Conservation (phyloP, 257 asterid genomes). For the Solanum commersonii region DNA sequence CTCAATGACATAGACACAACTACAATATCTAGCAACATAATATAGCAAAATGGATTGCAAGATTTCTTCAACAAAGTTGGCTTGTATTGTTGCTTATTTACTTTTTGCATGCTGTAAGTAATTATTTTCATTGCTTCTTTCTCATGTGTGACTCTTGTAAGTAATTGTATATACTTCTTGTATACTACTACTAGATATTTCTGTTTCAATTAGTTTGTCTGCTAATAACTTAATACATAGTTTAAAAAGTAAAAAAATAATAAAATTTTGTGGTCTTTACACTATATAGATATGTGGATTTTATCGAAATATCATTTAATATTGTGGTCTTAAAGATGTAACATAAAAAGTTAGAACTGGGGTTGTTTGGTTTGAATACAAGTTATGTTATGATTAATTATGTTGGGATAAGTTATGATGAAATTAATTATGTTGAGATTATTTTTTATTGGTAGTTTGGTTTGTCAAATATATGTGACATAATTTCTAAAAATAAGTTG, state of each 20-base stretch:
- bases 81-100: not conserved
- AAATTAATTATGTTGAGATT: too few relatives aligned
- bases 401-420: too few relatives aligned
- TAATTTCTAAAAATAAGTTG: too few relatives aligned
- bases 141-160: not conserved
- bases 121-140: not conserved
- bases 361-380: too few relatives aligned
- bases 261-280: too few relatives aligned
- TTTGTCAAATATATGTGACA: too few relatives aligned
- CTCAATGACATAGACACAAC: not conserved
- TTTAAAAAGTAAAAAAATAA: too few relatives aligned
- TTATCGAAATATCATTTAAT: not conserved
- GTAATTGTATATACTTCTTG: not conserved
- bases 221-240: not conserved
- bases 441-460: too few relatives aligned
- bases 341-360: not conserved
- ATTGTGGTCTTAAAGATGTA: not conserved
- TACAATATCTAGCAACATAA: not conserved
- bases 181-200: too few relatives aligned
- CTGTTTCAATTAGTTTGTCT: fast-evolving
- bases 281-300: not conserved
- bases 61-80: not conserved
- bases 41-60: not conserved
- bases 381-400: too few relatives aligned
- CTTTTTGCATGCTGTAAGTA: not conserved